Evolutionary conservation across 768 basidiomycete genomes (phyloP), one percentile per base, ranked within the genome.

Genomic region (Sarcodon aspratus): DNA sequence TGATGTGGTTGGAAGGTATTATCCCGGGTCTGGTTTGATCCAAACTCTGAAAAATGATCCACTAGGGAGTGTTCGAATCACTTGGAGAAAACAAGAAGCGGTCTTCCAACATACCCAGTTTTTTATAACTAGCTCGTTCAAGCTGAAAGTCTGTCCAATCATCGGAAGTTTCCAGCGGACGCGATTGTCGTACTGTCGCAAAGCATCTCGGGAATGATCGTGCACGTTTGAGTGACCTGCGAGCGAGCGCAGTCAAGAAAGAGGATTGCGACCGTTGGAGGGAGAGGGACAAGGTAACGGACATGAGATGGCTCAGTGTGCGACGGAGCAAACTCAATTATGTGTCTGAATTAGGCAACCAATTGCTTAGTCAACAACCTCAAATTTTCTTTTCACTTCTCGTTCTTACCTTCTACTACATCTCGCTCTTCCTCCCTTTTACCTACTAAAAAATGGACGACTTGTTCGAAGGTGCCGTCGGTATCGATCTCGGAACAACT

Each of bases 401-500:
- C 5, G 21, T 27, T 27, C 21, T 27, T 27, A 5, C 21, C 5
- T 27, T 27, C 21, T 27, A 27, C 21, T 27, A 27, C 21, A 27
- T 27, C 21, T 27, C 21, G 21, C 21, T 27, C 21, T 5, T 27
- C 21, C 21, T 27, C 21, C 21, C 61, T 58, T 53, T 62, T 57
- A 62, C 56, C 50, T 55, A 60, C 56, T 60, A 66, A 70, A 70
- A 77, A 75, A 85, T 87, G 81, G 40, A 42, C 15, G 40, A 42
- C 40, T 67, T 83, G 63, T 98, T 86, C 70, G 91, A 95, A 63
- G 94, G 94, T 66, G 94, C 94, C 65, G 76, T 97, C 71, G 94
- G 94, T 69, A 94, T 94, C 67, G 93, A 93, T 77, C 82, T 89
- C 59, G 93, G 94, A 60, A 96, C 94, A 54, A 98, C 94, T 58